These are phyloP conservation scores for Chamaenerion angustifolium DNA, from an alignment of 345 rosid genomes.

Conservation along the genomic window DNA sequence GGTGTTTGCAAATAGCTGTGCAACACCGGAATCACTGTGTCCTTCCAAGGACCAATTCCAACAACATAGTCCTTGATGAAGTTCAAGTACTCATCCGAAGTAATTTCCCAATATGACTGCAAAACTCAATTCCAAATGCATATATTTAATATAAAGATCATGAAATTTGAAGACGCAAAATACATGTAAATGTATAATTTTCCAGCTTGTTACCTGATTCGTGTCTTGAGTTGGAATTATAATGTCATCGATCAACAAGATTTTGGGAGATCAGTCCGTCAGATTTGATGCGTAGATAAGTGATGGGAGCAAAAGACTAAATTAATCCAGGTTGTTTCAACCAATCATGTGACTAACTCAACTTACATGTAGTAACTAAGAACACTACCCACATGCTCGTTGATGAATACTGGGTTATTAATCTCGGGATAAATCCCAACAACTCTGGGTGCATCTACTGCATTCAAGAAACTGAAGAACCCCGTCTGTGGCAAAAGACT, in stretches of 20 bases:
- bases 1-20: constrained; percentile 45
- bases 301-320: constrained; percentile 93
- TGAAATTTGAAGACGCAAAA: no score
- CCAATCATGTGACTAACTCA: constrained; percentile 30
- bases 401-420: constrained; percentile 76
- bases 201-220: constrained; percentile 42
- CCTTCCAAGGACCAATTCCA: constrained; percentile 99
- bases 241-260: constrained; percentile 70
- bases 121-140: constrained; percentile 3
- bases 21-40: constrained; percentile 64
- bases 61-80: constrained; percentile 64
- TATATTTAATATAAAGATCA: neutral
- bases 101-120: constrained; percentile 86
- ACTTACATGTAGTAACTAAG: neutral
- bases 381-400: constrained; percentile 49
- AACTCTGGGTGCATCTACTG: constrained; percentile 66
- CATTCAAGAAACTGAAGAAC: no score
- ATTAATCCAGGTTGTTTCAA: constrained; percentile 65
- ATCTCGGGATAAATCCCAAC: constrained; percentile 98
- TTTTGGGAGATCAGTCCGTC: constrained; percentile 67
- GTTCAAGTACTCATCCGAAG: constrained; percentile 61
- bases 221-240: constrained; percentile 69
- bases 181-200: neutral
- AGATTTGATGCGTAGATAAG: constrained; percentile 46
- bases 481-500: no score